phyloP scores from a whole-genome alignment of 2,329 filamentous ascomycete genomes.

The Zymoseptoria pseudotritici region DNA sequence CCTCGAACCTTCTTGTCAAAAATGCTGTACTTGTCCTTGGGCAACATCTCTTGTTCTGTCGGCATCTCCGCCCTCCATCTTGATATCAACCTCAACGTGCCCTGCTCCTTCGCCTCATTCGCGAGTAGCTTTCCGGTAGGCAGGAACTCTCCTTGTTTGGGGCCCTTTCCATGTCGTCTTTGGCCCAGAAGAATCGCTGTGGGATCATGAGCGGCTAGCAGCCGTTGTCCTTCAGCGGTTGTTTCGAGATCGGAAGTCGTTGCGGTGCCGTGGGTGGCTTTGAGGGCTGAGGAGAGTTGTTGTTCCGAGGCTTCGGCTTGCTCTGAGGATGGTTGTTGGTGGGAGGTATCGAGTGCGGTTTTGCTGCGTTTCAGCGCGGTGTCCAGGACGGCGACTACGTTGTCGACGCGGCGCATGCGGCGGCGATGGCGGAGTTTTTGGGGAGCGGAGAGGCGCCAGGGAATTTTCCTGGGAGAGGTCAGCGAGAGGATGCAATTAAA shows the following conservation, averaged over 20 bases:
- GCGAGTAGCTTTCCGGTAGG: conserved; percentile 15
- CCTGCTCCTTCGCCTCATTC: conserved; percentile 31
- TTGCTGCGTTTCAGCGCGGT: conserved; percentile 31
- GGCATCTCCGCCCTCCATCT: conserved; percentile 96
- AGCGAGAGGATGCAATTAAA: background rate
- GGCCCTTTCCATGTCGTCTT: conserved; percentile 28
- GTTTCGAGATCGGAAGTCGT: conserved; percentile 22
- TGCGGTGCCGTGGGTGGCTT: conserved; percentile 11
- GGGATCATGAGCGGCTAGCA: conserved; percentile 13
- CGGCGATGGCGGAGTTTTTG: conserved; percentile 83
- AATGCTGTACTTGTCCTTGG: conserved; percentile 94
- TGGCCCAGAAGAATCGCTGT: background rate
- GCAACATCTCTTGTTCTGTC: conserved; percentile 87
- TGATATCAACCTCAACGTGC: conserved; percentile 69
- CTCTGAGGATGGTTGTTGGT: conserved; percentile 3
- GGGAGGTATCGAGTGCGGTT: conserved; percentile 2
- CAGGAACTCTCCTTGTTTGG: conserved; percentile 23
- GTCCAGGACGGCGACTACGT: conserved; percentile 75
- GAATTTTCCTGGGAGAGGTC: conserved; percentile 67
- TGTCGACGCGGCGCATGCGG: conserved; percentile 77
- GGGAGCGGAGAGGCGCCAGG: conserved; percentile 86
- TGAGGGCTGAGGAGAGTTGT: conserved; percentile 3
- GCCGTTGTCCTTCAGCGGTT: conserved; percentile 27
- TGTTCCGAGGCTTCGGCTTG: conserved; percentile 4
- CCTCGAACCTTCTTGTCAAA: conserved; percentile 94